Conservation (phyloP, 305 asterid genomes). For the Plantago rigida region DNA sequence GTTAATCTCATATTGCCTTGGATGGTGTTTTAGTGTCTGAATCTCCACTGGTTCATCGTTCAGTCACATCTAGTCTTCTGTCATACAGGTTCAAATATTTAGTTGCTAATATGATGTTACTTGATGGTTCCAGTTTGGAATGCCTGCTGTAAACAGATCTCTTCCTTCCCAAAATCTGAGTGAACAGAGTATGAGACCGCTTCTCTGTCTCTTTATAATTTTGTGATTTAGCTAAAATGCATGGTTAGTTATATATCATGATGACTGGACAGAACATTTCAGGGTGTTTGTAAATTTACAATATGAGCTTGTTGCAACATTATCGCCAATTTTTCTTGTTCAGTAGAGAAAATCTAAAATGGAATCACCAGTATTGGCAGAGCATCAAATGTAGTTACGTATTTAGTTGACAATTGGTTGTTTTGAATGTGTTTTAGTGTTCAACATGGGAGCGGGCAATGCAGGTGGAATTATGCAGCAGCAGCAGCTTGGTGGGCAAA, state of each 20-base stretch:
- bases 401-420: too few species aligned
- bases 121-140: constrained; percentile 57
- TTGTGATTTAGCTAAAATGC: too few species aligned
- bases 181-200: constrained; percentile 62
- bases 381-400: too few species aligned
- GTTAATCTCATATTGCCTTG: neutral
- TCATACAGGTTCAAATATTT: neutral
- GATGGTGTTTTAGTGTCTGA: neutral
- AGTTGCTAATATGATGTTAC: constrained; percentile 16
- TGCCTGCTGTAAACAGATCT: constrained; percentile 60
- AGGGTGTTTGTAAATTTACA: too few species aligned
- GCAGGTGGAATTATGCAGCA: constrained; percentile 67
- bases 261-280: too few species aligned
- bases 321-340: neutral
- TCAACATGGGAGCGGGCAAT: constrained; percentile 63
- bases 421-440: constrained; percentile 47
- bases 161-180: constrained; percentile 65
- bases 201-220: neutral
- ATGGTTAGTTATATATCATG: too few species aligned
- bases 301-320: too few species aligned
- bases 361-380: neutral
- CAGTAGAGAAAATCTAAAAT: neutral
- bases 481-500: constrained; percentile 51
- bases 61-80: neutral
- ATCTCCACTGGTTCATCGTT: neutral